These are phyloP conservation scores for Myxozyma geophila DNA, from an alignment of 805 yeast genomes.

Conservation along the genomic window DNA sequence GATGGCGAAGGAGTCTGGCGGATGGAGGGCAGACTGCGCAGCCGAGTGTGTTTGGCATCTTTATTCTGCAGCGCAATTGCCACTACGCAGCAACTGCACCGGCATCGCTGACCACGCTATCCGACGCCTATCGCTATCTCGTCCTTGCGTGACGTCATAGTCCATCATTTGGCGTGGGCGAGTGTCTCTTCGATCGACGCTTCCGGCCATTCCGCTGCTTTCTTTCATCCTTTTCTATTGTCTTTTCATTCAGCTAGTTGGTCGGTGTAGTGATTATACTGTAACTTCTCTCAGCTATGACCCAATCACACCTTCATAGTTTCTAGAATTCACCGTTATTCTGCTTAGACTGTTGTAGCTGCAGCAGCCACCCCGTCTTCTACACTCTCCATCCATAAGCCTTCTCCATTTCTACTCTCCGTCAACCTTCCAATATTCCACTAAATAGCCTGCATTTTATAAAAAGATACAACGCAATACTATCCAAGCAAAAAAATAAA, in stretches of 20 bases:
- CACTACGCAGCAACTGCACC: no score
- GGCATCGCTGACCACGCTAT: no score
- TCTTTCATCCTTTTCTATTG: not conserved
- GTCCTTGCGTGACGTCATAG: not conserved
- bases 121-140: not conserved
- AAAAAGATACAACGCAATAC: not conserved
- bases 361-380: no score
- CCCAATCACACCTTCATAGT: no score
- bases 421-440: no score
- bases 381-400: no score
- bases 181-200: not conserved
- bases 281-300: no score
- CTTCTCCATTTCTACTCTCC: no score
- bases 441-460: not conserved
- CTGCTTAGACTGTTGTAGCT: not conserved
- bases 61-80: no score
- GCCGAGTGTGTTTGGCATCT: not conserved
- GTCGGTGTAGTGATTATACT: not conserved
- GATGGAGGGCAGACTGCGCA: not conserved
- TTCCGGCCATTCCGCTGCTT: constrained; percentile 6
- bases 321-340: not conserved
- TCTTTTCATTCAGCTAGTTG: not conserved
- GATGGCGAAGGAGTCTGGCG: no score
- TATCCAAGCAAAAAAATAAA: not conserved
- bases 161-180: not conserved